phyloP scores from a whole-genome alignment of 2,329 filamentous ascomycete genomes.

The Claviceps sorghi region DNA sequence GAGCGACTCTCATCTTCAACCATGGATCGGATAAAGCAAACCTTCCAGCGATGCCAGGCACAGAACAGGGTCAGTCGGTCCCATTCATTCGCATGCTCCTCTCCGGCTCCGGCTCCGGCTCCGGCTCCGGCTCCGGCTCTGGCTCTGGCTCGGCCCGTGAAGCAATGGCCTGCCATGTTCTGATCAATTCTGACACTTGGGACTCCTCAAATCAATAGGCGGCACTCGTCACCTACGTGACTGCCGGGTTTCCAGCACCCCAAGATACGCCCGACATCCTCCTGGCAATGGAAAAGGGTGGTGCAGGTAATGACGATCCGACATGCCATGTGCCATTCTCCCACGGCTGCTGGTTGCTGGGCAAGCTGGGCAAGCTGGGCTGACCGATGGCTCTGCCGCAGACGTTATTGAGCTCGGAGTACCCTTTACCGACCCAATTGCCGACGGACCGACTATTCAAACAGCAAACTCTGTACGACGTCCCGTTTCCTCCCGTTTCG shows the following conservation, averaged over 20 bases:
- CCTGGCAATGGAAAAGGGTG: constrained; percentile 81
- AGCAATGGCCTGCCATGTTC: not conserved
- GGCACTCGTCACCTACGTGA: constrained; percentile 91
- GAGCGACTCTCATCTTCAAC: not conserved
- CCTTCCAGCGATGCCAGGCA: constrained; percentile 46
- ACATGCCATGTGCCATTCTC: not conserved
- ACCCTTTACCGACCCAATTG: constrained; percentile 95
- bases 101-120: not conserved
- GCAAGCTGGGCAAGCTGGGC: not conserved
- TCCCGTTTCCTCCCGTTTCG: too few relatives aligned
- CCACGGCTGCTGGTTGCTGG: not conserved
- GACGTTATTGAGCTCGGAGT: constrained; percentile 93
- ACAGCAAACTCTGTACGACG: constrained; percentile 66
- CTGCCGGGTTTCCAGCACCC: constrained; percentile 77
- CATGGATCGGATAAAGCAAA: constrained; percentile 45
- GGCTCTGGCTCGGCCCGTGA: not conserved
- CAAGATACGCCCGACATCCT: constrained; percentile 72
- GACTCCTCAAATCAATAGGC: constrained; percentile 31
- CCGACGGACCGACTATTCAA: constrained; percentile 94
- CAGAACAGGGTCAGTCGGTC: constrained; percentile 41
- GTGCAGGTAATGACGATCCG: constrained; percentile 50
- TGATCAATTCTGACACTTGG: not conserved
- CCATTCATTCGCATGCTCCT: constrained; percentile 16
- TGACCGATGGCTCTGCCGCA: constrained; percentile 6
- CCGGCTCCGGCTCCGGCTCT: not conserved